Base-by-base conservation (phyloP, 352 stramenopile species). In the Phytopythium vexans region DNA sequence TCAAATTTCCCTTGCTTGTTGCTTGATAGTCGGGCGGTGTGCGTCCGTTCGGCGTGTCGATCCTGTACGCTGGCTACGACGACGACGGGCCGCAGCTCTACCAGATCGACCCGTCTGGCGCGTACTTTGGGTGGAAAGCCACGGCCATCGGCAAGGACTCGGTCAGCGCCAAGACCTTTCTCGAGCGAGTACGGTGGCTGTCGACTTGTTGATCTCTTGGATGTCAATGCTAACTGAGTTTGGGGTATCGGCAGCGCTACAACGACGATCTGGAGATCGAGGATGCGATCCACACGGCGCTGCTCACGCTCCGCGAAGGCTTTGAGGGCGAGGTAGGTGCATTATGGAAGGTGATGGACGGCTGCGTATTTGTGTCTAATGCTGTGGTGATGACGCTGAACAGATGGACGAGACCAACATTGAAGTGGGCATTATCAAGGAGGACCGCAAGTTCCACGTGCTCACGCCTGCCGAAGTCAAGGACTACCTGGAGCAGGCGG, bases 81-180 rank as follows among this genome's bases (percentile, higher is more conserved):
- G 94, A 98, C 55, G 96, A 99, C 53, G 94, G 93, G 15, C 96
- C 97, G 41, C 82, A 98, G 68, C 76, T 99, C 32, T 99, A 98
- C 80, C 94, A 98, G 72, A 97, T 99, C 32, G 97, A 99, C 71
- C 97, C 97, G 7, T 98, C 88, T 8, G 97, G 97, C 34, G 86
- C 97, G 5, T 99, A 98, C 75, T 99, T 99, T 80, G 96, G 92
- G 41, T 99, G 97, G 97, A 99, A 99, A 74, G 97, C 97, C n/a
- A 99, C 96, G 33, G 97, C 97, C 9, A 99, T 99, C 71, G 97
- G 97, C 47, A 98, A 97, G 65, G 85, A 99, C 67, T 98, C 97
- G 58, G 89, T 98, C 43, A 99, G 97, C 79, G 97, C 97, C 65
- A 99, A 99, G 75, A 99, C 93, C 42, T 99, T 99, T 74, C 77